Evolutionary conservation across 495 filamentous ascomycete species (phyloP).

Genomic region (Pyrenopolyporus hunteri): DNA sequence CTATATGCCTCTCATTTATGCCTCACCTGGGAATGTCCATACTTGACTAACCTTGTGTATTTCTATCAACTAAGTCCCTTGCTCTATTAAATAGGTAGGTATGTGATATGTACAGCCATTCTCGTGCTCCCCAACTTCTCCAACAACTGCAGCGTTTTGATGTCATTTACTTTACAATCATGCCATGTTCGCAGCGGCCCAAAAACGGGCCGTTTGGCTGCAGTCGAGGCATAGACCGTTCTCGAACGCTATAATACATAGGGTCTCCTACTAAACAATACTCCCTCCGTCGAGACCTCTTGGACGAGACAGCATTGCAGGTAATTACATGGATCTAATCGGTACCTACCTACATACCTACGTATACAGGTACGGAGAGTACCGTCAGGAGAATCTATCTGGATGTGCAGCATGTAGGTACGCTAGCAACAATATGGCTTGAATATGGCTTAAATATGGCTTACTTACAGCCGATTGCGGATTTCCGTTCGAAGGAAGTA

Average conservation of each 20-base stretch:
- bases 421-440: too few species aligned
- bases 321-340: too few species aligned
- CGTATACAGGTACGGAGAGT: too few species aligned
- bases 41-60: too few species aligned
- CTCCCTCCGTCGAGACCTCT: too few species aligned
- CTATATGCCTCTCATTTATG: too few species aligned
- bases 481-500: background rate
- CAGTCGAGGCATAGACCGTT: constrained; percentile 16
- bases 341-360: too few species aligned
- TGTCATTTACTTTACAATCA: background rate
- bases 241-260: constrained; percentile 24
- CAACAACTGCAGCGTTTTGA: background rate
- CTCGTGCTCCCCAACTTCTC: background rate
- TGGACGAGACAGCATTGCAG: too few species aligned
- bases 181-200: background rate
- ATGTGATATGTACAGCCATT: background rate
- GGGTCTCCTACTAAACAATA: background rate
- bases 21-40: too few species aligned
- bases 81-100: too few species aligned
- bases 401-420: background rate
- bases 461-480: constrained; percentile 9
- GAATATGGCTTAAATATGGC: too few species aligned
- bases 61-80: too few species aligned
- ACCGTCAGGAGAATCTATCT: constrained; percentile 1
- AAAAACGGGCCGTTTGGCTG: constrained; percentile 33